phyloP scores from a whole-genome alignment of 1,139 yeast species.

The Spathaspora sp. region DNA sequence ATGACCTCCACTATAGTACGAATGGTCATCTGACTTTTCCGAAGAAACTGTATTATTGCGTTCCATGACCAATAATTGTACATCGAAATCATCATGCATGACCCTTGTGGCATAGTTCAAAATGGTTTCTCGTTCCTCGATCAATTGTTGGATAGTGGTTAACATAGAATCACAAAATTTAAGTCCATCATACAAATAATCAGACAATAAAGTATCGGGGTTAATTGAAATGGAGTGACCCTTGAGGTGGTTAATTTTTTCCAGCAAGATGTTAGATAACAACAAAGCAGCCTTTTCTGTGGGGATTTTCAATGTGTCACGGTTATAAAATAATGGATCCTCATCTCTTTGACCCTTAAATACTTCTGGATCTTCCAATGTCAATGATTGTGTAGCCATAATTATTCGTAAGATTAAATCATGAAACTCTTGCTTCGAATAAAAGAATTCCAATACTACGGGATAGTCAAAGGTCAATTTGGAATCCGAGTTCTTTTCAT shows the following conservation, averaged over 20 bases:
- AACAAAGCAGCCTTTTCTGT: slow-evolving; percentile 53
- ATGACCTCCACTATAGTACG: slow-evolving; percentile 38
- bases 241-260: slow-evolving; percentile 39
- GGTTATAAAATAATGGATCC: slow-evolving; percentile 44
- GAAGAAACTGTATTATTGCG: slow-evolving; percentile 54
- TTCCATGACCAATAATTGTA: slow-evolving; percentile 60
- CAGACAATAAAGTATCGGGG: slow-evolving; percentile 46
- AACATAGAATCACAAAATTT: slow-evolving; percentile 46
- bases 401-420: slow-evolving; percentile 59
- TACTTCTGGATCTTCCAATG: slow-evolving; percentile 72
- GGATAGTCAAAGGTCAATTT: slow-evolving; percentile 55
- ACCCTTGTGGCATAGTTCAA: slow-evolving; percentile 73
- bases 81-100: slow-evolving; percentile 70
- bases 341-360: slow-evolving; percentile 64
- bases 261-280: slow-evolving; percentile 44
- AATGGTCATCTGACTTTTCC: slow-evolving; percentile 36
- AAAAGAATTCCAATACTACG: slow-evolving; percentile 69
- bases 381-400: slow-evolving; percentile 68
- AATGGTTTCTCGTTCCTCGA: slow-evolving; percentile 69
- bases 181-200: slow-evolving; percentile 45
- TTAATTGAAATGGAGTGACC: slow-evolving; percentile 50
- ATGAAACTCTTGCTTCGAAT: slow-evolving; percentile 72
- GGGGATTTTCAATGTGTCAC: slow-evolving; percentile 38
- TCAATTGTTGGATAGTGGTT: slow-evolving; percentile 52
- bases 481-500: slow-evolving; percentile 11